phyloP scores from a whole-genome alignment of 108 stramenopile species.

The Discostella pseudostelligera region DNA sequence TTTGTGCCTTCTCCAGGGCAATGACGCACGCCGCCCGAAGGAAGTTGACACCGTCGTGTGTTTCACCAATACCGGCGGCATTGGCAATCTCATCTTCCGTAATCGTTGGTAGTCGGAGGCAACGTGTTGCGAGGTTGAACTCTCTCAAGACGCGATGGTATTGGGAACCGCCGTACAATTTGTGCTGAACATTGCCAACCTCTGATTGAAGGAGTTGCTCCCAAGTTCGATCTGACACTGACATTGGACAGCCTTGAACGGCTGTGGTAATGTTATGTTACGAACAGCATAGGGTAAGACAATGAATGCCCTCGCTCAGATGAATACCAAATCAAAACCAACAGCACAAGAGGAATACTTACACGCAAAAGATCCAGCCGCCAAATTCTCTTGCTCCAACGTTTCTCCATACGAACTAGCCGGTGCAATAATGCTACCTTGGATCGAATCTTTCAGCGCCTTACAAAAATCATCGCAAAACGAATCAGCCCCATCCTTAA shows the following conservation, averaged over 20 bases:
- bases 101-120: slow-evolving; percentile 79
- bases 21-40: slow-evolving; percentile 91
- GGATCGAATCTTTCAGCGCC: slow-evolving; percentile 67
- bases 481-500: slow-evolving; percentile 76
- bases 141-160: slow-evolving; percentile 89
- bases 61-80: slow-evolving; percentile 89
- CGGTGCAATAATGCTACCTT: slow-evolving; percentile 84
- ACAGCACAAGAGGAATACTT: slow-evolving; percentile 8
- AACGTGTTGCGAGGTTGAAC: slow-evolving; percentile 84
- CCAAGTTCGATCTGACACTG: slow-evolving; percentile 74
- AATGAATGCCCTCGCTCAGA: neutral
- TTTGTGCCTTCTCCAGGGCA: slow-evolving; percentile 88
- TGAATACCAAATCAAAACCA: neutral
- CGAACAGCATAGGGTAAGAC: neutral
- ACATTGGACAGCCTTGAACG: slow-evolving; percentile 68
- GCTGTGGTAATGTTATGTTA: slow-evolving; percentile 25
- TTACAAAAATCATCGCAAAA: slow-evolving; percentile 88
- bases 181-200: slow-evolving; percentile 71
- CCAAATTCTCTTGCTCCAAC: slow-evolving; percentile 72
- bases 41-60: slow-evolving; percentile 94
- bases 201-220: slow-evolving; percentile 59
- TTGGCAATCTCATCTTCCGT: slow-evolving; percentile 94
- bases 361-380: slow-evolving; percentile 79
- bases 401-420: slow-evolving; percentile 87
- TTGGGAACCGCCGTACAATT: slow-evolving; percentile 90